Percentiles rank a stretch among this genome's conserved stretches.
Conservation (phyloP, 345 rosid species). For the Camelina laxa region DNA sequence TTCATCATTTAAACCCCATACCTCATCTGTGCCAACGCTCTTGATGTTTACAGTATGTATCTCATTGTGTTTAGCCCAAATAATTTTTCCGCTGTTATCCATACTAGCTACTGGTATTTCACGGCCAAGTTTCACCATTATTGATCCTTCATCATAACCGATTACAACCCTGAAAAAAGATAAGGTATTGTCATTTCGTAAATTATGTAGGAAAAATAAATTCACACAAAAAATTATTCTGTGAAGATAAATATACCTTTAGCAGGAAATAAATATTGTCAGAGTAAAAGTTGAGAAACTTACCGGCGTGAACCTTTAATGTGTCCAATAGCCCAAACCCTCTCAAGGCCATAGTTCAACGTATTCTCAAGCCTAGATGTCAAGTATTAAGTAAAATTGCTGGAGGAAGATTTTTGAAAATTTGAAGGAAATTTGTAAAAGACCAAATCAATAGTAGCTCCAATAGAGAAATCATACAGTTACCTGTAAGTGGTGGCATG, state of each 20-base stretch:
- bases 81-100: conserved; percentile 98
- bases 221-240: conserved; percentile 25
- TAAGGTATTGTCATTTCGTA: neutral
- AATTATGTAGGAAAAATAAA: neutral
- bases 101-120: conserved; percentile 99
- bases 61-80: conserved; percentile 99
- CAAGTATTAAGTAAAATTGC: conserved; percentile 27
- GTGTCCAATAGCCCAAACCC: conserved; percentile 84
- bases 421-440: conserved; percentile 1
- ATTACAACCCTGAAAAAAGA: conserved; percentile 66
- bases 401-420: conserved; percentile 10
- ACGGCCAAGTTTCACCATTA: conserved; percentile 86
- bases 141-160: conserved; percentile 88
- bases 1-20: conserved; percentile 28
- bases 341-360: conserved; percentile 75
- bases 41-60: conserved; percentile 97
- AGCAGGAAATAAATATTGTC: conserved; percentile 2
- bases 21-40: conserved; percentile 96
- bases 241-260: neutral
- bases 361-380: conserved; percentile 64
- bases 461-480: conserved; percentile 13
- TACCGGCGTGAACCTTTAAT: conserved; percentile 77
- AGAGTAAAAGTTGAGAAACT: conserved; percentile 39
- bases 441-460: conserved; percentile 11
- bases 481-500: conserved; percentile 84